Base-by-base conservation (phyloP, 2,329 filamentous ascomycete genomes). In the Colletotrichum tanaceti region DNA sequence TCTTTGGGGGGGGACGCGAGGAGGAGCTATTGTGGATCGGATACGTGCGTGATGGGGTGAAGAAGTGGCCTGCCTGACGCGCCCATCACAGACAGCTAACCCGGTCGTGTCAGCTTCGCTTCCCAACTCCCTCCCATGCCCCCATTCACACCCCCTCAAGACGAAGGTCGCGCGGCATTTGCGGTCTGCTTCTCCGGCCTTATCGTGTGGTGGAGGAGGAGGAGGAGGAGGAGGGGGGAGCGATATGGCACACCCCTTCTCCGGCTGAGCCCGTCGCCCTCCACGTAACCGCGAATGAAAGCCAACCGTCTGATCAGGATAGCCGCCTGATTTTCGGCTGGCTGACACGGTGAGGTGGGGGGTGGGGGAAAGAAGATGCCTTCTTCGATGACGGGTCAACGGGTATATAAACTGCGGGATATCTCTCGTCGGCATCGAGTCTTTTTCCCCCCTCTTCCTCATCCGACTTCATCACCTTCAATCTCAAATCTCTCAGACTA, bases 321-420 rank as follows among this genome's bases (percentile, higher is more conserved):
- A 65, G 24, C 41, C 47, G 50, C 46, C 65, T 68, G 59, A 60
- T 68, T 52, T 22, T 39, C 55, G 24, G 62, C 65, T 65, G 65
- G 60, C 55, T 55, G 55, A 50, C 39, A 43, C 41, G 65, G 49
- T 55, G 35, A 14, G 11, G 39, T 35, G 11, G 18, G 44, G 6
- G 11, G 20, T 5, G 20, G 20, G n/a, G n/a, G n/a, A n/a, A n/a
- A n/a, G 5, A 3, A 18, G 9, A 50, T 50, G 47, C 18, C 43
- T 47, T 28, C 28, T 28, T 28, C 1, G 28, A 28, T 13, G 41
- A 50, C 14, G 28, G 28, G 28, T 28, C 28, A 28, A 39, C 38
- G 58, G 64, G 20, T 70, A 70, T 70, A 70, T 54, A 66, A 60
- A 54, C 53, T 58, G 57, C 44, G 41, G 55, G 14, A 28, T 50